phyloP scores from a whole-genome alignment of 2,329 filamentous ascomycete species.

The Neofusicoccum umdonicola region DNA sequence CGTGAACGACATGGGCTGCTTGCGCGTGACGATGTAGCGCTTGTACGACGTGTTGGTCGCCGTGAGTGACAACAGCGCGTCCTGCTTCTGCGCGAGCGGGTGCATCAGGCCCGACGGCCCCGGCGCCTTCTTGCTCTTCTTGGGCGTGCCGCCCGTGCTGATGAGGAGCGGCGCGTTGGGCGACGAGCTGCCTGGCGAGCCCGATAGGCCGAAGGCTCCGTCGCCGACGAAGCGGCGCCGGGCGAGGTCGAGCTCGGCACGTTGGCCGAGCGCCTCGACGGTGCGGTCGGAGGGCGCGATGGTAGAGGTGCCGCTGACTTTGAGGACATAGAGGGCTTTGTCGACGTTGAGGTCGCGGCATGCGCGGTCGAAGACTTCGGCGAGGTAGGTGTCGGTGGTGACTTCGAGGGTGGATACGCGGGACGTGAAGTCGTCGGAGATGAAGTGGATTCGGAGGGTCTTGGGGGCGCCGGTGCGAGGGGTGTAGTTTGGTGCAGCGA shows the following conservation, averaged over 20 bases:
- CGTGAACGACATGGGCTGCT: slow-evolving; percentile 78
- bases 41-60: slow-evolving; percentile 54
- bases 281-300: slow-evolving; percentile 75
- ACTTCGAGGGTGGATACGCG: slow-evolving; percentile 72
- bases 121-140: slow-evolving; percentile 54
- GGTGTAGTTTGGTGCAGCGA: slow-evolving; percentile 43
- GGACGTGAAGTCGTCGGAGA: slow-evolving; percentile 66
- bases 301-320: slow-evolving; percentile 70
- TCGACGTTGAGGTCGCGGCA: slow-evolving; percentile 77
- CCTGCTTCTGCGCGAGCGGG: slow-evolving; percentile 64
- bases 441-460: slow-evolving; percentile 69
- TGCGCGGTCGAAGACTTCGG: slow-evolving; percentile 74
- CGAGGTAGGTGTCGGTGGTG: slow-evolving; percentile 79
- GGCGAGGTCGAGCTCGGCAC: slow-evolving; percentile 72
- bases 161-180: slow-evolving; percentile 65
- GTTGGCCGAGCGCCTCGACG: slow-evolving; percentile 73
- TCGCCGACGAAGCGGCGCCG: slow-evolving; percentile 74
- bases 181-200: slow-evolving; percentile 67
- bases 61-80: slow-evolving; percentile 45
- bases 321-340: slow-evolving; percentile 75
- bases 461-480: slow-evolving; percentile 67
- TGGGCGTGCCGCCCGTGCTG: slow-evolving; percentile 47
- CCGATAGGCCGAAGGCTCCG: slow-evolving; percentile 65
- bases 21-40: slow-evolving; percentile 76
- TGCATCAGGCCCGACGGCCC: slow-evolving; percentile 54